A percentile compares a stretch with the other conserved stretches of the same genome.
Conservation (phyloP, 2,329 filamentous ascomycete genomes). For the Aschersonia sp. region DNA sequence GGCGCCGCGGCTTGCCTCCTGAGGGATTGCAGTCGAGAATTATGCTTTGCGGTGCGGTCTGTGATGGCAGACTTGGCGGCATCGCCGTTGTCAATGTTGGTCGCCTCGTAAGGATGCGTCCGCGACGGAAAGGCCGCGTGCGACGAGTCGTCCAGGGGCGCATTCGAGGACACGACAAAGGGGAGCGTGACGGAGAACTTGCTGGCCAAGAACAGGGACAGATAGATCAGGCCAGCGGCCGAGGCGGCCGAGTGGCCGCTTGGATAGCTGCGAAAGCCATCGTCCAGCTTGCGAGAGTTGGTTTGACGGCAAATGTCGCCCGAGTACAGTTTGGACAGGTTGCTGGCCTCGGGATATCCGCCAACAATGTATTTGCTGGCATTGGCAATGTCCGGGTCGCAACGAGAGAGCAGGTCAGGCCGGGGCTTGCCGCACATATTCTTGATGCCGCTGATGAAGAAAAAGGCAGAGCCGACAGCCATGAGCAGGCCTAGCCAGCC, state of each 20-base stretch:
- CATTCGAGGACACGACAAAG: slow-evolving; percentile 39
- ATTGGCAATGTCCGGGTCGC: slow-evolving; percentile 56
- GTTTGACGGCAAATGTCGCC: slow-evolving; percentile 59
- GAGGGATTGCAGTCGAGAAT: slow-evolving; percentile 18
- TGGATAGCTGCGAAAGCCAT: slow-evolving; percentile 71
- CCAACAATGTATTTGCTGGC: slow-evolving; percentile 47
- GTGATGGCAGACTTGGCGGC: slow-evolving; percentile 8
- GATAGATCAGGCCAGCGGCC: slow-evolving; percentile 69
- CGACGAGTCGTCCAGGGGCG: slow-evolving; percentile 25
- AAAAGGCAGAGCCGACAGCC: slow-evolving; percentile 55
- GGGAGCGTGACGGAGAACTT: slow-evolving; percentile 66
- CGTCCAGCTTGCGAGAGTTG: slow-evolving; percentile 46
- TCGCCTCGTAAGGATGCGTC: slow-evolving; percentile 19
- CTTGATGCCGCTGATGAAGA: slow-evolving; percentile 79
- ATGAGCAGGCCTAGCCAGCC: slow-evolving; percentile 73
- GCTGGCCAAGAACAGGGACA: slow-evolving; percentile 74
- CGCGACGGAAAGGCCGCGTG: slow-evolving; percentile 66
- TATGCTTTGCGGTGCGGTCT: slow-evolving; percentile 11
- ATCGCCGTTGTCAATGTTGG: slow-evolving; percentile 24
- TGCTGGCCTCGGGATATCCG: slow-evolving; percentile 35
- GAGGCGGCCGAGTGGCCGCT: slow-evolving; percentile 46
- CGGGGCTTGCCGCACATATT: slow-evolving; percentile 55
- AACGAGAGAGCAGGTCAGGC: slow-evolving; percentile 71
- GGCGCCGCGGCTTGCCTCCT: slow-evolving; percentile 68
- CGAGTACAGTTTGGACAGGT: slow-evolving; percentile 55